Conservation (phyloP, 352 stramenopile genomes). For the Vaucheria bursata region DNA sequence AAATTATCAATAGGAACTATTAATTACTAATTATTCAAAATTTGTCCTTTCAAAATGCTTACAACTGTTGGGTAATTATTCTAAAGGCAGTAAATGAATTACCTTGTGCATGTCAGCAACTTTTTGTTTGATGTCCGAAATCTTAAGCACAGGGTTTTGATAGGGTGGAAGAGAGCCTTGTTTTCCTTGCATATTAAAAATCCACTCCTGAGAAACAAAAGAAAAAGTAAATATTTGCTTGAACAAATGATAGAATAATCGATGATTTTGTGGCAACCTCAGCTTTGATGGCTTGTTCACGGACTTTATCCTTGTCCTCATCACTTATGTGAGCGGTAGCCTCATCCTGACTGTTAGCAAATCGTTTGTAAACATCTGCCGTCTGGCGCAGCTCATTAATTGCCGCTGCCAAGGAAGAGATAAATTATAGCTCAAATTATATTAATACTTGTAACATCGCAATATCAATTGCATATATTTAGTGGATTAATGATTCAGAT, state of each 20-base stretch:
- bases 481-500: too few species aligned
- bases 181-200: conserved; percentile 41
- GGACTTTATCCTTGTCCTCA: conserved; percentile 4
- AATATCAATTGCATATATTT: neutral
- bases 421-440: neutral
- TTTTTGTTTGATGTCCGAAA: conserved; percentile 1
- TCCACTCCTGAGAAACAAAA: conserved; percentile 21
- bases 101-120: conserved; percentile 11
- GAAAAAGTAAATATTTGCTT: neutral
- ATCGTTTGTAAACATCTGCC: conserved; percentile 37
- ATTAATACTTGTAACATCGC: too few species aligned
- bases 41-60: too few species aligned
- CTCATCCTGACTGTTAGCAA: conserved; percentile 38
- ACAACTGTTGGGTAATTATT: neutral
- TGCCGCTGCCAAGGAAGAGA: conserved; percentile 2
- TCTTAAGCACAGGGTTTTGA: conserved; percentile 21
- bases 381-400: conserved; percentile 18
- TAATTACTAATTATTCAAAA: too few species aligned
- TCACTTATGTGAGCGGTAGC: conserved; percentile 19
- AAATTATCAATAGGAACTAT: conserved; percentile 3
- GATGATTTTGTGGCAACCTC: conserved; percentile 13
- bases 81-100: neutral
- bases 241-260: neutral
- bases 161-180: conserved; percentile 15
- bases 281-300: conserved; percentile 8